A percentile compares a stretch with the other conserved stretches of the same genome.
These are phyloP conservation scores for Arachis stenosperma DNA, from an alignment of 306 rosid genomes.

Conservation along the genomic window DNA sequence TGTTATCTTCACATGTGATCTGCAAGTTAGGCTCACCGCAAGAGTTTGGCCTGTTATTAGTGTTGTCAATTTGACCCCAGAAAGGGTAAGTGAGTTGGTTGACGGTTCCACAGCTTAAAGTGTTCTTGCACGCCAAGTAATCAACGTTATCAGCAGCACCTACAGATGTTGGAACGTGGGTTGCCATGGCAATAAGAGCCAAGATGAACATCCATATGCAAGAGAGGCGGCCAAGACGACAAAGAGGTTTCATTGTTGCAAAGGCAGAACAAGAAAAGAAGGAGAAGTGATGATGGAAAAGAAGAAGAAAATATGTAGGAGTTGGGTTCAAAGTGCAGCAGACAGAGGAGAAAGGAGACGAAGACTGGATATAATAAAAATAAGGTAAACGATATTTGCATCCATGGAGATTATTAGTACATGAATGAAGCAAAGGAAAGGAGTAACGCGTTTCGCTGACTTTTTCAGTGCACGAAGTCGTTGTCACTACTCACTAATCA, in stretches of 20 bases:
- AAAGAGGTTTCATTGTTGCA: neutral
- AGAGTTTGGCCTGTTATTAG: neutral
- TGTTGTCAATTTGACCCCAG: conserved; percentile 19
- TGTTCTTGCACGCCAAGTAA: neutral
- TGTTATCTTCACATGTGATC: conserved; percentile 19
- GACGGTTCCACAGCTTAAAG: neutral
- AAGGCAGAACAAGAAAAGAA: too few species aligned
- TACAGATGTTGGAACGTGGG: neutral
- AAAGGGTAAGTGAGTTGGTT: conserved; percentile 35
- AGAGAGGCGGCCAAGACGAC: too few species aligned
- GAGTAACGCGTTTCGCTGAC: too few species aligned
- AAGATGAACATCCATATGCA: neutral
- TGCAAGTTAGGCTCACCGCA: conserved; percentile 29
- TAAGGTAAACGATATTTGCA: too few species aligned
- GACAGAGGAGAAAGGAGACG: too few species aligned
- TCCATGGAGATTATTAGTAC: too few species aligned
- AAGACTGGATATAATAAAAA: too few species aligned
- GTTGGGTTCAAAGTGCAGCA: too few species aligned
- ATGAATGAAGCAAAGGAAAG: too few species aligned
- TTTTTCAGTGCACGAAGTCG: too few species aligned
- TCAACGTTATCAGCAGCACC: neutral
- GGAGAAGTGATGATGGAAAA: too few species aligned
- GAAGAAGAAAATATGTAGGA: neutral
- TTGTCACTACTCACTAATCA: too few species aligned
- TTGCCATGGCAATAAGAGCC: neutral